Evolutionary conservation across 257 asterid genomes (phyloP).

Genomic region (Asclepias syriaca): DNA sequence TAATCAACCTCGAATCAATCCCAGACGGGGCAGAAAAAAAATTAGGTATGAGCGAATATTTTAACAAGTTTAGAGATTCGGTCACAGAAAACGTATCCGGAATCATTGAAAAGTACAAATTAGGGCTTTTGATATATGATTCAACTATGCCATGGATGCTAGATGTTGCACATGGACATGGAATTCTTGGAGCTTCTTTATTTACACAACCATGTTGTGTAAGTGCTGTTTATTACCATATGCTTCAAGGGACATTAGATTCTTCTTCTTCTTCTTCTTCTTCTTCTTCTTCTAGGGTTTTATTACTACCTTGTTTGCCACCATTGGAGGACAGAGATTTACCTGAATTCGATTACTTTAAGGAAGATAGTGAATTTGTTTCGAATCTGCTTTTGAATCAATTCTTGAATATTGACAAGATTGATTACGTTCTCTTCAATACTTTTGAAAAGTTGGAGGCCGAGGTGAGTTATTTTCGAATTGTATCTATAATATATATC

Average conservation of each 20-base stretch:
- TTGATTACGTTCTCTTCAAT: constrained; percentile 49
- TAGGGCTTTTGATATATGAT: constrained; percentile 8
- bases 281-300: too few relatives aligned
- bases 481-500: too few relatives aligned
- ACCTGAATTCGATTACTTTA: constrained; percentile 1
- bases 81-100: constrained; percentile 2
- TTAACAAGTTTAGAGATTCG: constrained; percentile 1
- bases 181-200: constrained; percentile 13
- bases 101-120: constrained; percentile 15
- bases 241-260: constrained; percentile 8
- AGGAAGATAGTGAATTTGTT: neutral
- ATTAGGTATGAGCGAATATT: neutral
- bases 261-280: too few relatives aligned
- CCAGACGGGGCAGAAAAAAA: constrained; percentile 28
- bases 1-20: constrained; percentile 12
- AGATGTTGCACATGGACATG: constrained; percentile 13
- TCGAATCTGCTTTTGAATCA: constrained; percentile 2
- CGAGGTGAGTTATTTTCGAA: constrained; percentile 26
- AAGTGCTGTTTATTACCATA: constrained; percentile 22
- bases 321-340: constrained; percentile 18
- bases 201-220: constrained; percentile 23
- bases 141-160: constrained; percentile 13
- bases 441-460: constrained; percentile 45
- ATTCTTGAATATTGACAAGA: constrained; percentile 25
- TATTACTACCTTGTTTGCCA: constrained; percentile 24